Evolutionary conservation across 306 rosid genomes (phyloP).

Genomic region (Ochetophila trinervis): DNA sequence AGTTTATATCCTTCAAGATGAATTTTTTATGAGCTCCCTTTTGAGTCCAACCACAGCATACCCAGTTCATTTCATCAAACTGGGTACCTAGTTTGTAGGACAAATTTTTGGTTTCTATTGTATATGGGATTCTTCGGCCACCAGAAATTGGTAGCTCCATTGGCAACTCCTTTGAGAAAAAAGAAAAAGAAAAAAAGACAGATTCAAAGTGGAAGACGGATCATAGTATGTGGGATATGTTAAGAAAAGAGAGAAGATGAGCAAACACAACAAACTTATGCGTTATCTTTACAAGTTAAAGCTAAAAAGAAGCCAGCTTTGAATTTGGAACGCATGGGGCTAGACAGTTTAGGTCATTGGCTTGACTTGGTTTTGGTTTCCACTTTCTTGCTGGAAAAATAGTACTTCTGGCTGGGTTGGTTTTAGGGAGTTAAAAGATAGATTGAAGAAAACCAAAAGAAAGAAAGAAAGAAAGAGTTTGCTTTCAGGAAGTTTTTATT

Average conservation of each 20-base stretch:
- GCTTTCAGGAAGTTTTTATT: conserved; percentile 24
- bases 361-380: conserved; percentile 30
- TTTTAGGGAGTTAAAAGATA: conserved; percentile 24
- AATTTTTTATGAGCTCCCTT: conserved; percentile 37
- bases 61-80: conserved; percentile 43
- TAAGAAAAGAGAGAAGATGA: conserved; percentile 52
- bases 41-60: conserved; percentile 40
- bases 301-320: conserved; percentile 32
- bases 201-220: conserved; percentile 22
- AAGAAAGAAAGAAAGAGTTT: background rate
- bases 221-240: conserved; percentile 14
- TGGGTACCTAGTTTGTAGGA: conserved; percentile 60
- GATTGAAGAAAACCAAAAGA: conserved; percentile 35
- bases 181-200: conserved; percentile 16
- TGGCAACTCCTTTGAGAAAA: conserved; percentile 29
- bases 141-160: conserved; percentile 54
- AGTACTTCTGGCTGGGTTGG: conserved; percentile 1
- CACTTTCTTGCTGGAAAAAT: conserved; percentile 30
- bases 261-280: conserved; percentile 75
- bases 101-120: conserved; percentile 59
- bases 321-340: conserved; percentile 22
- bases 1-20: conserved; percentile 69
- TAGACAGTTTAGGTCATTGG: conserved; percentile 19
- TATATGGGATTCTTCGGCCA: conserved; percentile 39
- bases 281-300: conserved; percentile 22